Base-by-base conservation (phyloP, 768 basidiomycete genomes). In the Suillus subaureus region DNA sequence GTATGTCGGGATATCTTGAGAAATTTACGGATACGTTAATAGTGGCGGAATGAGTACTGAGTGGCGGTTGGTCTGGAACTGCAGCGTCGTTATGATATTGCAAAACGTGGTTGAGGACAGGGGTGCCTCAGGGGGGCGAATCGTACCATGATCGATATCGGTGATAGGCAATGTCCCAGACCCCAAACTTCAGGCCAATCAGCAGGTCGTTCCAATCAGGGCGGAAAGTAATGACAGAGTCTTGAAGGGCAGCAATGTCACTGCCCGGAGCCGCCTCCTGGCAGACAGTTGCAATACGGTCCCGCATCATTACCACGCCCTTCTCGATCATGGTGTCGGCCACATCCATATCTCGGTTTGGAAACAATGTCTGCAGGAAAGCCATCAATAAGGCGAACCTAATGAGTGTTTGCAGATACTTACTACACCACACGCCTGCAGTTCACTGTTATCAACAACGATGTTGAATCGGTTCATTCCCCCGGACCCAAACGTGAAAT, bases 401-500 rank as follows among this genome's bases (percentile, higher is more conserved):
- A 4, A 31, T 9, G 28, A 31, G 18, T 11, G 28, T 2, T 31
- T 28, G 51, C 28, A 23, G 3, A 16, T 21, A 33, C 63, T 64
- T 61, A 67, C 57, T 61, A 67, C 57, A 26, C 58, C 60, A 56
- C 52, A 13, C 16, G 39, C 47, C n/a, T 4, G 40, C 11, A 57
- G 39, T 40, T 64, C 39, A 42, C 3, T 16, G 21, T 33, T 16
- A 35, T 43, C 39, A 9, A 21, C 12, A 45, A 39, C 35, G 8
- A 67, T 39, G 26, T 64, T 35, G 23, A n/a, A 64, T 61, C 4
- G 31, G 39, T 13, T 40, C 40, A 7, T 40, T 15, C 12, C 51
- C 52, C 60, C 56, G 63, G 4, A 64, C 26, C 60, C 42, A 56
- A 4, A 67, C 51, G 35, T 55, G 62, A 61, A 64, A 67, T n/a